Percentiles rank a stretch among this genome's conserved stretches.
phyloP scores from a whole-genome alignment of 305 asterid genomes.

The Coffea humblotiana region DNA sequence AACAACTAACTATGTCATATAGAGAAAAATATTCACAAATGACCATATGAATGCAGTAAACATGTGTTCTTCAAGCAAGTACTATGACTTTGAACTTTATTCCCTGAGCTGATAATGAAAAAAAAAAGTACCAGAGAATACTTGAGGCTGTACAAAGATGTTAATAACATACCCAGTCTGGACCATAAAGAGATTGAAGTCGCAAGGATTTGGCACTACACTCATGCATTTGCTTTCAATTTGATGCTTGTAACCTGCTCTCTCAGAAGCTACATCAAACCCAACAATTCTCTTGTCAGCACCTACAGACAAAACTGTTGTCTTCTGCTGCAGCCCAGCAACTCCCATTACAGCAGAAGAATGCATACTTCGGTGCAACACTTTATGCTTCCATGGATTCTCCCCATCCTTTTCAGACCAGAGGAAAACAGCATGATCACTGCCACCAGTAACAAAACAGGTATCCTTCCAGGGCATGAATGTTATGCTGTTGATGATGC shows the following conservation, averaged over 20 bases:
- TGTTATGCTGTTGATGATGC: constrained; percentile 76
- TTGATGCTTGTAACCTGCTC: constrained; percentile 67
- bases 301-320: constrained; percentile 78
- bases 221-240: constrained; percentile 92
- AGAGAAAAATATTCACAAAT: not conserved
- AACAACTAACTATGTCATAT: not conserved
- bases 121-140: not conserved
- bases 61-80: not conserved
- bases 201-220: constrained; percentile 84
- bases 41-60: not conserved
- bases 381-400: constrained; percentile 63
- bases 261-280: constrained; percentile 53
- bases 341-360: constrained; percentile 96
- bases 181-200: constrained; percentile 93
- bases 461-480: constrained; percentile 91
- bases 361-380: constrained; percentile 61
- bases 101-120: constrained; percentile 3
- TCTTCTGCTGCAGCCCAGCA: constrained; percentile 85
- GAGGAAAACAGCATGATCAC: constrained; percentile 85
- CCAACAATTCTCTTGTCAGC: constrained; percentile 84
- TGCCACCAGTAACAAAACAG: constrained; percentile 81
- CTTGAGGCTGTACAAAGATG: not conserved
- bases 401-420: constrained; percentile 73
- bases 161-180: constrained; percentile 71
- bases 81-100: not conserved